phyloP scores from a whole-genome alignment of 2,329 filamentous ascomycete species.

The Coniochaeta sp. region DNA sequence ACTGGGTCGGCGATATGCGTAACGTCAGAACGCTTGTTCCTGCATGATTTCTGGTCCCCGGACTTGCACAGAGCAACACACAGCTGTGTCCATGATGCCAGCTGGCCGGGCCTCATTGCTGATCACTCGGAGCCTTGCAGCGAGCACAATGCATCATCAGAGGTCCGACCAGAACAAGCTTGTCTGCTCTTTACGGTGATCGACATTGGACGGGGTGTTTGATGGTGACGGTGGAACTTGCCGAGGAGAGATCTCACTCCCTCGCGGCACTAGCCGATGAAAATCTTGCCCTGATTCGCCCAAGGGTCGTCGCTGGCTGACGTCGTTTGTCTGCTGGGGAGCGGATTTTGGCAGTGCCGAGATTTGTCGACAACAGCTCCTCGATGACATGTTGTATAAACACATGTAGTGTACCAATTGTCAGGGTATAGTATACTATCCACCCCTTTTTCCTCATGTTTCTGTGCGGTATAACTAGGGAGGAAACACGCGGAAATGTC shows the following conservation, averaged over 20 bases:
- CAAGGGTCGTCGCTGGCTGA: background rate
- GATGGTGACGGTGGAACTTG: background rate
- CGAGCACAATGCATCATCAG: background rate
- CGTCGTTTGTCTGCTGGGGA: background rate
- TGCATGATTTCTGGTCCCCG: background rate
- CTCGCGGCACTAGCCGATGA: background rate
- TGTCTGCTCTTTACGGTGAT: background rate
- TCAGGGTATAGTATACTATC: no score
- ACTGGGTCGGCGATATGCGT: conserved; percentile 19
- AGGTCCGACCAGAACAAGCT: background rate
- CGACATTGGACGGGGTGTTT: background rate
- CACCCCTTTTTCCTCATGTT: background rate
- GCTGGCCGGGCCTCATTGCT: background rate
- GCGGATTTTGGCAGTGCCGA: background rate
- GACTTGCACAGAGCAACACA: background rate
- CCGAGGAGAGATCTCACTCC: background rate
- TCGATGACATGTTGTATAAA: background rate
- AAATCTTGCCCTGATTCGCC: background rate
- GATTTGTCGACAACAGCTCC: background rate
- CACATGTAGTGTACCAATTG: no score
- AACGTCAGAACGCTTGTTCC: conserved; percentile 10
- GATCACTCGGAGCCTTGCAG: background rate
- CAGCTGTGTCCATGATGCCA: background rate
- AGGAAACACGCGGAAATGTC: background rate
- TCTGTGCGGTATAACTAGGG: background rate